Base-by-base conservation (phyloP, 169 alveolate species). In the Miamiensis avidus region DNA sequence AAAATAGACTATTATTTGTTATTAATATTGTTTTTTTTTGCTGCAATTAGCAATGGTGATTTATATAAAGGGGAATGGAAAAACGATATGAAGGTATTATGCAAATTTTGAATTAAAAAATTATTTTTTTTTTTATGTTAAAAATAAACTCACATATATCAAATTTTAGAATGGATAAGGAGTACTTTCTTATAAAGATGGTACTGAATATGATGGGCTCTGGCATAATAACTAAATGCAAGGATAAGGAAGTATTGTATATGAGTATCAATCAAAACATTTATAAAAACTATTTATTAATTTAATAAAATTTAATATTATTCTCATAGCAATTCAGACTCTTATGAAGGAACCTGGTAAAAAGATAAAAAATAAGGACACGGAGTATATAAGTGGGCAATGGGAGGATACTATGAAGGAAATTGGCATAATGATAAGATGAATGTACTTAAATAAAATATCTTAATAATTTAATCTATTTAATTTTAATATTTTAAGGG, bases 11-110 rank as follows among this genome's bases (percentile, higher is more conserved):
- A 11, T 49, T 49, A 49, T 11, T n/a, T n/a, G n/a, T n/a, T n/a
- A n/a, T n/a, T n/a, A n/a, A n/a, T n/a, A n/a, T n/a, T n/a, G 20
- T 11, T 49, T 49, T 11, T 11, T 49, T 49, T 11, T 28, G 0
- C n/a, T 74, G 29, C 26, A 79, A 28, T 49, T 64, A 34, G 76
- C n/a, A 89, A 89, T 81, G 89, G 89, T 30, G 90, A 89, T 75
- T 73, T 29, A 28, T 89, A 89, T 84, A 81, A 84, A 15, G 92
- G 92, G 0, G 78, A 84, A 28, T 89, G 84, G 82, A 73, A 84
- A 28, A 75, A 65, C 15, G 92, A 85, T 15, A 81, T 76, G 69
- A 83, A 83, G 69, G 69, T 49, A 49, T 11, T 49, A 11, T 49
- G 4, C 4, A 11, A 11, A 11, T 11, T 11, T 49, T 49, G 20